Conservation (phyloP, 495 filamentous ascomycete species). For the Xylaria bambusicola region DNA sequence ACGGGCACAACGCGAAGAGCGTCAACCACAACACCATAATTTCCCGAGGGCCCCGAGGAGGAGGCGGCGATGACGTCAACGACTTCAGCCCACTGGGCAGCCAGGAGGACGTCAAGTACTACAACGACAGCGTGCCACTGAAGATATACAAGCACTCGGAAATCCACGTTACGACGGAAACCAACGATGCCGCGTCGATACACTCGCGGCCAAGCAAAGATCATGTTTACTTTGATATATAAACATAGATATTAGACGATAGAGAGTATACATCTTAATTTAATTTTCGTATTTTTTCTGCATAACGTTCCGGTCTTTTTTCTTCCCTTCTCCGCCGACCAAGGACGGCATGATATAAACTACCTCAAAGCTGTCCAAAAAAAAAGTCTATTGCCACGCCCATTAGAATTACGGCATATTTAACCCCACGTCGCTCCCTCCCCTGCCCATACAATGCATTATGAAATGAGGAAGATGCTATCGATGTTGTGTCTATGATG, state of each 20-base stretch:
- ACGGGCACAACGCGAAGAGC: conserved; percentile 10
- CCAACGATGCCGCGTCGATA: neutral
- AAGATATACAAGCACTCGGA: conserved; percentile 16
- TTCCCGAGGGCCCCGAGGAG: conserved; percentile 2
- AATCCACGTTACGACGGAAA: neutral
- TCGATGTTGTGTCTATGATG: too few species aligned
- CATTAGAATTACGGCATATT: too few species aligned
- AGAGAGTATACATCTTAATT: too few species aligned
- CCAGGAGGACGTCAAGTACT: neutral
- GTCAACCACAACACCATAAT: conserved; percentile 13
- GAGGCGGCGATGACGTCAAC: neutral
- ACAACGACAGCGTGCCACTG: conserved; percentile 10
- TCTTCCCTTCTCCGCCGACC: too few species aligned
- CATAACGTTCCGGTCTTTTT: too few species aligned
- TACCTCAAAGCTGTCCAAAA: too few species aligned
- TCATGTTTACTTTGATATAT: neutral
- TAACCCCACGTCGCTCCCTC: too few species aligned
- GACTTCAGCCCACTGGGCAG: conserved; percentile 17
- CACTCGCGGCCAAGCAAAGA: neutral
- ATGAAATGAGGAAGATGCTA: too few species aligned
- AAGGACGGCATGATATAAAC: too few species aligned
- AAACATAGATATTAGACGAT: neutral
- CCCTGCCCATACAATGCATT: too few species aligned
- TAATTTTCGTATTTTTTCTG: too few species aligned
- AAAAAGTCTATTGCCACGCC: too few species aligned